Percentiles rank a stretch among this genome's conserved stretches.
Conservation (phyloP, 2,329 filamentous ascomycete genomes). For the Calonectria pteridis region DNA sequence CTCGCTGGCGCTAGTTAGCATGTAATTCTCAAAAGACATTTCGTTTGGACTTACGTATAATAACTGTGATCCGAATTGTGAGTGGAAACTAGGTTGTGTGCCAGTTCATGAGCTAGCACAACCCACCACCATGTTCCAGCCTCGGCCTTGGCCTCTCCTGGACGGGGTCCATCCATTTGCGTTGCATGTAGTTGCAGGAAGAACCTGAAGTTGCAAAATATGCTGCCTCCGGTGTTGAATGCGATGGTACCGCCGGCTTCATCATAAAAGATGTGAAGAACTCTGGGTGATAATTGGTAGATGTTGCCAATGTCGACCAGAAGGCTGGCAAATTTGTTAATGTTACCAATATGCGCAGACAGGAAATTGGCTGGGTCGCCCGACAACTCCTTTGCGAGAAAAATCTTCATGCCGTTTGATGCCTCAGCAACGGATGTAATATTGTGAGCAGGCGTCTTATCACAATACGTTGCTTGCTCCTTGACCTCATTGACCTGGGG, state of each 20-base stretch:
- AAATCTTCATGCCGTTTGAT: constrained; percentile 79
- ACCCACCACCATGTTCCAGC: constrained; percentile 93
- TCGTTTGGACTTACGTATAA: constrained; percentile 71
- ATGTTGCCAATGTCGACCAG: constrained; percentile 77
- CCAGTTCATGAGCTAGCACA: constrained; percentile 94
- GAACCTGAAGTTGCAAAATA: constrained; percentile 95
- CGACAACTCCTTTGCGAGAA: constrained; percentile 70
- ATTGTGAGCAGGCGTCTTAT: constrained; percentile 80
- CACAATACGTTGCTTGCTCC: constrained; percentile 89
- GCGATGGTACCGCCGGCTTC: constrained; percentile 84
- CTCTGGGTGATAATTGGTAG: constrained; percentile 77
- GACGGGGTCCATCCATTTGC: constrained; percentile 53
- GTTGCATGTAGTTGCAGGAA: constrained; percentile 82
- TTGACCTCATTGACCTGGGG: constrained; percentile 80
- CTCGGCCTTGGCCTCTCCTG: constrained; percentile 68
- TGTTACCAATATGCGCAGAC: constrained; percentile 66
- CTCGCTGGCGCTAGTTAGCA: constrained; percentile 63
- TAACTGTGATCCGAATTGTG: constrained; percentile 87
- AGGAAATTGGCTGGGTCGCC: constrained; percentile 68
- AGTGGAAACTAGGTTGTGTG: constrained; percentile 87
- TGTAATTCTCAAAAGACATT: not conserved
- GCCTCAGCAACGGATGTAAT: constrained; percentile 78
- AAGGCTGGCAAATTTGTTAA: constrained; percentile 78
- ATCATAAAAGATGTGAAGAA: constrained; percentile 91
- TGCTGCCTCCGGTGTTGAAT: constrained; percentile 87